Evolutionary conservation across 78 protist genomes (phyloP).

Genomic region (Isochrysis galbana): DNA sequence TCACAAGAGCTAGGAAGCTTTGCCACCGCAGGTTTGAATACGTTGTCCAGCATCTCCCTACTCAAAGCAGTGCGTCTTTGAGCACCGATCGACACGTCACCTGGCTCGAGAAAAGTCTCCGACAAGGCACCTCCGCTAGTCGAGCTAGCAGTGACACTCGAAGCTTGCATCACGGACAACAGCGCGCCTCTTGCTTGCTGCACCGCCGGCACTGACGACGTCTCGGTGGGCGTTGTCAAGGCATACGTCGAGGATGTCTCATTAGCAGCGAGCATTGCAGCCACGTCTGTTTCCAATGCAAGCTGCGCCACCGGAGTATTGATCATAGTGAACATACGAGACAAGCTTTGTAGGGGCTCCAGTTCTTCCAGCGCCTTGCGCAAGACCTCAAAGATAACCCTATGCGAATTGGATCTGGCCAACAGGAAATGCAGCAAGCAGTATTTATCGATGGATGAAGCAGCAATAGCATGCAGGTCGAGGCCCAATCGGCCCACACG

Average conservation of each 20-base stretch:
- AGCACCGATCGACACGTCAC: too few relatives aligned
- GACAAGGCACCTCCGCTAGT: too few relatives aligned
- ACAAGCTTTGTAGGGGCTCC: background rate
- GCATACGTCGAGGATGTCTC: too few relatives aligned
- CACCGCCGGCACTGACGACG: background rate
- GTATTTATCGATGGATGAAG: background rate
- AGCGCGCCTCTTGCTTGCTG: background rate
- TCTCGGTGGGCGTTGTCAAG: too few relatives aligned
- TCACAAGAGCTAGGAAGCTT: background rate
- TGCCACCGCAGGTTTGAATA: too few relatives aligned
- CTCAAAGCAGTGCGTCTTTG: background rate
- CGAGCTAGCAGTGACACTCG: too few relatives aligned
- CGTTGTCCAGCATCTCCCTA: too few relatives aligned
- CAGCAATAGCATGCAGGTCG: background rate
- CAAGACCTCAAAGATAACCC: background rate
- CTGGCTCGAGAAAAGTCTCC: too few relatives aligned
- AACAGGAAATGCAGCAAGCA: conserved; percentile 15
- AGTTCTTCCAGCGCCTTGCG: background rate
- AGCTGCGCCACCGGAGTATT: background rate
- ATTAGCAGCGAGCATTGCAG: too few relatives aligned
- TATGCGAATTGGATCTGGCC: background rate
- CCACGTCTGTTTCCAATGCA: background rate
- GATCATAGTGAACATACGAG: background rate
- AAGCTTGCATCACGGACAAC: background rate
- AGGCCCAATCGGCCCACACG: background rate